These are phyloP conservation scores for Phallus indusiatus DNA, from an alignment of 768 basidiomycete species.

Conservation along the genomic window DNA sequence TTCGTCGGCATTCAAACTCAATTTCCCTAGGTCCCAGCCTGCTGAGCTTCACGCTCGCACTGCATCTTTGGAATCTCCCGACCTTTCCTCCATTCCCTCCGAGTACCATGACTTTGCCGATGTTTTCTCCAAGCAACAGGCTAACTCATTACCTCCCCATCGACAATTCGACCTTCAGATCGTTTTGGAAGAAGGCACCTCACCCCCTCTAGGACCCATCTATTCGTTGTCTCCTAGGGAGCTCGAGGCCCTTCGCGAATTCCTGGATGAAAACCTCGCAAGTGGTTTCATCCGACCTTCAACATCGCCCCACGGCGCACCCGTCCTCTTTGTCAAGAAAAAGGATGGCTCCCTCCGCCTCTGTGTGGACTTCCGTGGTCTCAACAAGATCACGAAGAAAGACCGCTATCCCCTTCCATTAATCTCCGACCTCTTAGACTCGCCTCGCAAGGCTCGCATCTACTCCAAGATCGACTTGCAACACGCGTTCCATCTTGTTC, in stretches of 20 bases:
- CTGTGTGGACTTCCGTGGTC: slow-evolving; percentile 22
- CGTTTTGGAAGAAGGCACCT: slow-evolving; percentile 21
- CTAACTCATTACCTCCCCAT: slow-evolving; percentile 26
- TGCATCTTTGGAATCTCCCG: neutral
- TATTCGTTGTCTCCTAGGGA: slow-evolving; percentile 27
- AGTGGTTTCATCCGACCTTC: slow-evolving; percentile 28
- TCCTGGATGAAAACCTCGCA: slow-evolving; percentile 26
- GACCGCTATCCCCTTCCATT: slow-evolving; percentile 25
- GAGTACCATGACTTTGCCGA: slow-evolving; percentile 22
- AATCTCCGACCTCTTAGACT: slow-evolving; percentile 18
- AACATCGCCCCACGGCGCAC: slow-evolving; percentile 18
- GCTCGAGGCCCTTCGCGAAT: slow-evolving; percentile 24
- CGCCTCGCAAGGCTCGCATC: slow-evolving; percentile 5
- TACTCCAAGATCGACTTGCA: slow-evolving; percentile 28
- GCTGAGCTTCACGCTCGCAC: too few species aligned
- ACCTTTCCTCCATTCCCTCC: slow-evolving; percentile 15
- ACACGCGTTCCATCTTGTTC: slow-evolving; percentile 33
- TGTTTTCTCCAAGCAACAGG: slow-evolving; percentile 20
- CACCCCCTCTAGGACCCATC: slow-evolving; percentile 21
- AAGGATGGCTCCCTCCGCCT: slow-evolving; percentile 25
- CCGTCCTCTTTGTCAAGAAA: slow-evolving; percentile 21
- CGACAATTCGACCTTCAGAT: slow-evolving; percentile 28
- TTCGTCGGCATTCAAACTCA: neutral
- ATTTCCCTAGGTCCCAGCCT: neutral
- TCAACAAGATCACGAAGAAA: slow-evolving; percentile 28